A percentile compares a stretch with the other conserved stretches of the same genome.
Conservation (phyloP, 768 basidiomycete species). For the Exsudoporus frostii region DNA sequence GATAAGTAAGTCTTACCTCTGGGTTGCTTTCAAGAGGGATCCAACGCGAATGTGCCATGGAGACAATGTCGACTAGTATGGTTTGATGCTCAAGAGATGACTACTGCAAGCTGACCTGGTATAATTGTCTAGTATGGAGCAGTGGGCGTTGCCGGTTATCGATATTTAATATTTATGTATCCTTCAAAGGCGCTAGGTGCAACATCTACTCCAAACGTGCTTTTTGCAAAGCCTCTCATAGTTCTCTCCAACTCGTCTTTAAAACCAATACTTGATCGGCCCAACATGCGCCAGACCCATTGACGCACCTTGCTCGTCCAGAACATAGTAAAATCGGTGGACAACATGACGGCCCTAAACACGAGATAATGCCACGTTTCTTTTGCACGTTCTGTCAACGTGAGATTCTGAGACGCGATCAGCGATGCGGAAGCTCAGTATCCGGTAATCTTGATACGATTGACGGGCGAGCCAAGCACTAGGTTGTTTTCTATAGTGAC, state of each 20-base stretch:
- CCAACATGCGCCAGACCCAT: constrained; percentile 43
- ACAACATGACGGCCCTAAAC: constrained; percentile 63
- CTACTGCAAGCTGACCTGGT: not conserved
- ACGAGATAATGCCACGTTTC: constrained; percentile 59
- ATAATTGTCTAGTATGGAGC: not conserved
- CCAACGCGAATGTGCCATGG: constrained; percentile 46
- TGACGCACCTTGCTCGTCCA: constrained; percentile 54
- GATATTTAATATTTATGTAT: too few relatives aligned
- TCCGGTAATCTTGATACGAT: constrained; percentile 87
- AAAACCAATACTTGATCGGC: constrained; percentile 49
- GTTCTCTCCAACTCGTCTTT: constrained; percentile 81
- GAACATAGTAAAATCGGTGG: constrained; percentile 73
- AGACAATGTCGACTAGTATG: not conserved
- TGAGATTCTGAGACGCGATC: constrained; percentile 40
- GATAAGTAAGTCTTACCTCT: constrained; percentile 32
- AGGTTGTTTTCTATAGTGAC: constrained; percentile 65
- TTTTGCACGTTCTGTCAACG: constrained; percentile 39
- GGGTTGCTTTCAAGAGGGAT: constrained; percentile 81
- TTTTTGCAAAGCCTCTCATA: constrained; percentile 73
- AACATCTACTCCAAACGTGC: constrained; percentile 76
- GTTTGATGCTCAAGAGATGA: not conserved
- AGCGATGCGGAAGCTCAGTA: constrained; percentile 76
- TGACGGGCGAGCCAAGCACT: constrained; percentile 79
- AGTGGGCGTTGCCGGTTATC: constrained; percentile 17
- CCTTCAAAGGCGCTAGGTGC: constrained; percentile 54